Percentiles rank a stretch among this genome's conserved stretches.
phyloP scores from a whole-genome alignment of 495 filamentous ascomycete species.

The Hypoxylon lenormandii region DNA sequence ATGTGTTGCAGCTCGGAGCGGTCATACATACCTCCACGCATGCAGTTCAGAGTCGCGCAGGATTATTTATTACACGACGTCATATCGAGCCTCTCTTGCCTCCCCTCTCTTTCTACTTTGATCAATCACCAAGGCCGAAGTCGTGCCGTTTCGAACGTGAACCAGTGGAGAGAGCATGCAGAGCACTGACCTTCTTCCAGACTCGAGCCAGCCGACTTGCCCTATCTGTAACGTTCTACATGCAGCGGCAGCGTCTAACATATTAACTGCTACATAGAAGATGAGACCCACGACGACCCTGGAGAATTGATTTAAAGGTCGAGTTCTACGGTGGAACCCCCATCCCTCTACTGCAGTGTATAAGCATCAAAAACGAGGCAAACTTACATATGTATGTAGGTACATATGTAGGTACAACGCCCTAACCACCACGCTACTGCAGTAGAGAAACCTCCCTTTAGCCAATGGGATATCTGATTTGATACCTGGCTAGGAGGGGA shows the following conservation, averaged over 20 bases:
- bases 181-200: constrained; percentile 29
- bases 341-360: not conserved
- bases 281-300: constrained; percentile 29
- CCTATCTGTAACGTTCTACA: constrained; percentile 27
- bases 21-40: constrained; percentile 7
- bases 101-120: constrained; percentile 3
- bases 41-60: constrained; percentile 2
- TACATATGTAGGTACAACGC: not conserved
- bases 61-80: constrained; percentile 20
- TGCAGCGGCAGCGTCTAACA: constrained; percentile 15
- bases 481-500: constrained; percentile 11
- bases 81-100: constrained; percentile 11
- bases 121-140: constrained; percentile 32
- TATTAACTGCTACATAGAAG: constrained; percentile 17
- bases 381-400: not conserved
- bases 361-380: not conserved
- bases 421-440: constrained; percentile 21
- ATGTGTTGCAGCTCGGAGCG: constrained; percentile 10
- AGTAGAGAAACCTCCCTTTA: not conserved
- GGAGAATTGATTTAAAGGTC: constrained; percentile 19
- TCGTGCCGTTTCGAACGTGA: constrained; percentile 29
- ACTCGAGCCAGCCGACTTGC: constrained; percentile 18
- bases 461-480: constrained; percentile 30
- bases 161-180: constrained; percentile 37
- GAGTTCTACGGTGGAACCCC: constrained; percentile 9